Percentiles rank a stretch among this genome's conserved stretches.
Evolutionary conservation across 768 basidiomycete species (phyloP).

Genomic region (Zangia roseola): DNA sequence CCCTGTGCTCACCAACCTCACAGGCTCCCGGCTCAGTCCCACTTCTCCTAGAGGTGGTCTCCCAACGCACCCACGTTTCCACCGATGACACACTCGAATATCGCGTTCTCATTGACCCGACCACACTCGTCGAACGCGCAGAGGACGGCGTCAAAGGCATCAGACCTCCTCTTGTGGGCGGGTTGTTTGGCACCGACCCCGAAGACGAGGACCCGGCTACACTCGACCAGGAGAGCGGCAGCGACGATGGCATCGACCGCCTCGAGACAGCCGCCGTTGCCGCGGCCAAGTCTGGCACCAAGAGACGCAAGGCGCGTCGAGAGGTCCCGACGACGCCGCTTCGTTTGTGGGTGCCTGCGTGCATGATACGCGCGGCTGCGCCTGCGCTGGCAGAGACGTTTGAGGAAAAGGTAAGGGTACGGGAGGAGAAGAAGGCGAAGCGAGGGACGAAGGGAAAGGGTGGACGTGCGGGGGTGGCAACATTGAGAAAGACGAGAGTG

Average conservation of each 20-base stretch:
- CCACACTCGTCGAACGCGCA: conserved; percentile 60
- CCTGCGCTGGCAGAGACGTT: conserved; percentile 64
- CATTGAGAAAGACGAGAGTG: not conserved
- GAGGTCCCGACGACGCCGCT: conserved; percentile 49
- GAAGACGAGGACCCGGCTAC: conserved; percentile 44
- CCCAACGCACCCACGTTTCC: conserved; percentile 61
- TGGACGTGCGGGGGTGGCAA: not conserved
- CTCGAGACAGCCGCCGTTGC: conserved; percentile 27
- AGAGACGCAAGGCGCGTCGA: conserved; percentile 26
- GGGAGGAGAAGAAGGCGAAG: conserved; percentile 38
- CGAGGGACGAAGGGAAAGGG: conserved; percentile 19
- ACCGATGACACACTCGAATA: conserved; percentile 77
- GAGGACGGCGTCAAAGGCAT: conserved; percentile 66
- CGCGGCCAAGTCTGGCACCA: conserved; percentile 17
- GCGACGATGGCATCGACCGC: conserved; percentile 32
- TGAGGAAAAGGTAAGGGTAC: conserved; percentile 56
- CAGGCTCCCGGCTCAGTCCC: conserved; percentile 34
- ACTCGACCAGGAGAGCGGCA: conserved; percentile 37
- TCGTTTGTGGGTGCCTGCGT: conserved; percentile 82
- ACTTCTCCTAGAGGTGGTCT: conserved; percentile 66
- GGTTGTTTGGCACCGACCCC: conserved; percentile 38
- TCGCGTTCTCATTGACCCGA: conserved; percentile 73
- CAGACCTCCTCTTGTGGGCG: conserved; percentile 44
- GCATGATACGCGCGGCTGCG: conserved; percentile 67
- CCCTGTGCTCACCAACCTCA: conserved; percentile 3